Evolutionary conservation across 1,284 basidiomycete species (phyloP).

Genomic region (Cutaneotrichosporon daszewskae): DNA sequence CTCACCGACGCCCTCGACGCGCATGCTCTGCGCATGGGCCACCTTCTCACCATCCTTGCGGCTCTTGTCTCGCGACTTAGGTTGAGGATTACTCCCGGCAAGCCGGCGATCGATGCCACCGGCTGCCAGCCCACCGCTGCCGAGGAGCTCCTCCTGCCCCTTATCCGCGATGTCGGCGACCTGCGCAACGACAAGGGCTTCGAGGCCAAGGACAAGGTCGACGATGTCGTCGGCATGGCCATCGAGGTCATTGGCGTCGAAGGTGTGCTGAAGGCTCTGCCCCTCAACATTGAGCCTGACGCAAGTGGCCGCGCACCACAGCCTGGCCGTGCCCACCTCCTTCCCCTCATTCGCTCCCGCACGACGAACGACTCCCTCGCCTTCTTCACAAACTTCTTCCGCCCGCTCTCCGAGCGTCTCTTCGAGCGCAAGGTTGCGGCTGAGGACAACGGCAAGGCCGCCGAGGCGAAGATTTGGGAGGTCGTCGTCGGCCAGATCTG

Average conservation of each 20-base stretch:
- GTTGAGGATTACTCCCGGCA: conserved; percentile 28
- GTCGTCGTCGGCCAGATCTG: conserved; percentile 90
- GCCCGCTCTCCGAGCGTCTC: conserved; percentile 88
- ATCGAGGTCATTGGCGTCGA: conserved; percentile 84
- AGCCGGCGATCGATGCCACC: conserved; percentile 49
- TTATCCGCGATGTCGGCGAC: conserved; percentile 70
- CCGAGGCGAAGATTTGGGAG: conserved; percentile 90
- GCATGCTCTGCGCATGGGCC: conserved; percentile 61
- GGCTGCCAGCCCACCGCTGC: conserved; percentile 59
- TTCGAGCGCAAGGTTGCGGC: conserved; percentile 77
- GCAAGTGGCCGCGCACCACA: conserved; percentile 43
- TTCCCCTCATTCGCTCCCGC: conserved; percentile 77
- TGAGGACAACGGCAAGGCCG: conserved; percentile 61
- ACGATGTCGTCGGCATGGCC: conserved; percentile 70
- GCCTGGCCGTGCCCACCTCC: conserved; percentile 73
- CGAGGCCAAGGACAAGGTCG: conserved; percentile 84
- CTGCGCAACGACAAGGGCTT: conserved; percentile 74
- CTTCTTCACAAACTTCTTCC: conserved; percentile 85
- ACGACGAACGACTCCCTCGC: conserved; percentile 71
- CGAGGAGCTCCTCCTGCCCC: conserved; percentile 63
- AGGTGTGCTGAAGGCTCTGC: conserved; percentile 67
- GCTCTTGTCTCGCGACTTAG: conserved; percentile 50
- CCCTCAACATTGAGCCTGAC: conserved; percentile 80
- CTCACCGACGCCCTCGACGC: conserved; percentile 63
- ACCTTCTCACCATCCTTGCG: conserved; percentile 57